Conservation (phyloP, 495 filamentous ascomycete genomes). For the Ramalina intermedia region DNA sequence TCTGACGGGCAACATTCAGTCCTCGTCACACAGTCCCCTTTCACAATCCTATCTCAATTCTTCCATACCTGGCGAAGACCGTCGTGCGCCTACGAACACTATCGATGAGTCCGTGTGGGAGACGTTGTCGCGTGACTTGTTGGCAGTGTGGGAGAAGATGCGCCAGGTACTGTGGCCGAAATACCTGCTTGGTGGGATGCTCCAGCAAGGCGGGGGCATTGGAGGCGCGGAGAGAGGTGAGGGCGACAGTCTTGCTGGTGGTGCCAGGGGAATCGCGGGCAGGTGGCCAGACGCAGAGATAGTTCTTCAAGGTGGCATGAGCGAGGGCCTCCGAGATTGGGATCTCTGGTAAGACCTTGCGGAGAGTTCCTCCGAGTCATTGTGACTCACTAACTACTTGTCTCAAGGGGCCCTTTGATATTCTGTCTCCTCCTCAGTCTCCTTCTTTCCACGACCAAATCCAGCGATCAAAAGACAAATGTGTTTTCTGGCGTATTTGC, state of each 20-base stretch:
- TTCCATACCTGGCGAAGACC: constrained; percentile 83
- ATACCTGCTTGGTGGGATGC: constrained; percentile 66
- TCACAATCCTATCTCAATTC: constrained; percentile 61
- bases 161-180: constrained; percentile 94
- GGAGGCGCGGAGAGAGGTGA: constrained; percentile 51
- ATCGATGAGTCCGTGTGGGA: constrained; percentile 97
- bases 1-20: constrained; percentile 66
- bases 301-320: constrained; percentile 67
- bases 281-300: constrained; percentile 59
- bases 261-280: constrained; percentile 49
- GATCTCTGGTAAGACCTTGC: constrained; percentile 60
- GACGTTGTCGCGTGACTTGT: constrained; percentile 76
- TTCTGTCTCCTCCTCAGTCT: constrained; percentile 82
- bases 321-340: constrained; percentile 81
- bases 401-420: constrained; percentile 62
- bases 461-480: constrained; percentile 60
- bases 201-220: constrained; percentile 50
- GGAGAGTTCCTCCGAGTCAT: neutral
- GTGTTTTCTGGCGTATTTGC: constrained; percentile 96
- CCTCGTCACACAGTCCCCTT: constrained; percentile 29
- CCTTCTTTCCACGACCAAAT: constrained; percentile 64
- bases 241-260: constrained; percentile 44
- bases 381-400: neutral
- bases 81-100: constrained; percentile 80
- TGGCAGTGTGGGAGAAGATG: constrained; percentile 96